A percentile compares a stretch with the other conserved stretches of the same genome.
phyloP scores from a whole-genome alignment of 176 grass and related monocot species.

The Bonia amplexicaulis region DNA sequence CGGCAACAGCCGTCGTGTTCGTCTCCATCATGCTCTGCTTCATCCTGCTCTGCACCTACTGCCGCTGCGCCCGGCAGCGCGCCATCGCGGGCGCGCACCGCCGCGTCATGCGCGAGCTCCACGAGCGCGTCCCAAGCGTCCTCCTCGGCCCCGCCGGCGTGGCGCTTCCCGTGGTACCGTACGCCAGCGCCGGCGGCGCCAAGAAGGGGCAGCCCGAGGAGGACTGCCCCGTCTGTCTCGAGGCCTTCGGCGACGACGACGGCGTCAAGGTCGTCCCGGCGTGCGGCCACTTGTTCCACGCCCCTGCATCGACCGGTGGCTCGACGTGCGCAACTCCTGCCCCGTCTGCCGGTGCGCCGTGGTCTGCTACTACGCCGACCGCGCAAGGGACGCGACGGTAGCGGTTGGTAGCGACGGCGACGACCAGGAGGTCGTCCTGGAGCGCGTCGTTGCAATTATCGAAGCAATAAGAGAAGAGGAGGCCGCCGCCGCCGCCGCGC shows the following conservation, averaged over 20 bases:
- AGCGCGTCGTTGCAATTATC: constrained; percentile 50
- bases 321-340: constrained; percentile 54
- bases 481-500: constrained; percentile 1
- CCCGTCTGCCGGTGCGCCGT: constrained; percentile 59
- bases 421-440: constrained; percentile 44
- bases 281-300: constrained; percentile 67
- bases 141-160: not conserved
- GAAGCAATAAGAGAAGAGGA: constrained; percentile 41
- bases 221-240: constrained; percentile 64
- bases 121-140: constrained; percentile 9
- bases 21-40: constrained; percentile 53
- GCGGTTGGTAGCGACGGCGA: not conserved
- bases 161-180: constrained; percentile 37
- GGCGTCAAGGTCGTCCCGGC: constrained; percentile 60
- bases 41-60: constrained; percentile 68
- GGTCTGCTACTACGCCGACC: constrained; percentile 18
- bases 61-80: constrained; percentile 48
- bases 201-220: constrained; percentile 31
- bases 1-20: constrained; percentile 50
- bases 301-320: constrained; percentile 70
- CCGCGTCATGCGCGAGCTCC: constrained; percentile 37
- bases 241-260: constrained; percentile 45
- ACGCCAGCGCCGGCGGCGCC: not conserved
- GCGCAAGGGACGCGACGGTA: not conserved
- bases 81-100: constrained; percentile 20